A percentile compares a stretch with the other conserved stretches of the same genome.
Conservation (phyloP, 176 grass and related monocot genomes). For the Rhipidocladum racemiflorum region DNA sequence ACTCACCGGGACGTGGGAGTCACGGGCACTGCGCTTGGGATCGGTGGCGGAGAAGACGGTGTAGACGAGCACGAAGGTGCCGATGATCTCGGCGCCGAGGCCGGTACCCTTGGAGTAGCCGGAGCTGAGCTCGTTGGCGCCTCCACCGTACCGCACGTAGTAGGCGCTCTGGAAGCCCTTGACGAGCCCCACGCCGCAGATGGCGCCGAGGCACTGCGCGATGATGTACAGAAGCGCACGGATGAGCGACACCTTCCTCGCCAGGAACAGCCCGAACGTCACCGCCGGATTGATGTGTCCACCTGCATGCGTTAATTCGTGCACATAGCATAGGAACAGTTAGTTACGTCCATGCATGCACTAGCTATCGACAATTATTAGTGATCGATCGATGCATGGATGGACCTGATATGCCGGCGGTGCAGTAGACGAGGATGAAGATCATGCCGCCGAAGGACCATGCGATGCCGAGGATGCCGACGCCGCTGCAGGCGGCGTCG, state of each 20-base stretch:
- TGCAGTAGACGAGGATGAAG: conserved; percentile 75
- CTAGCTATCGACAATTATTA: background rate
- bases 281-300: conserved; percentile 96
- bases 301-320: conserved; percentile 30
- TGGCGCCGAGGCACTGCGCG: conserved; percentile 82
- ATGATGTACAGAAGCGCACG: conserved; percentile 76
- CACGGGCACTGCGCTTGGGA: conserved; percentile 80
- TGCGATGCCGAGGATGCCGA: conserved; percentile 48
- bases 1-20: conserved; percentile 77
- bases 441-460: conserved; percentile 77
- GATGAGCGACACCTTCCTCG: conserved; percentile 77
- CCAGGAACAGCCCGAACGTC: conserved; percentile 87
- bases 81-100: conserved; percentile 88
- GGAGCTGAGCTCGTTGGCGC: conserved; percentile 60
- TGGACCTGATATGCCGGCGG: conserved; percentile 65
- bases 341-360: background rate
- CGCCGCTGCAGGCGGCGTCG: conserved; percentile 56
- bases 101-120: conserved; percentile 84
- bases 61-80: conserved; percentile 97
- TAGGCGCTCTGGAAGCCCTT: conserved; percentile 71
- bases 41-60: conserved; percentile 96
- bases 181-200: conserved; percentile 81
- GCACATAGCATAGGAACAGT: background rate
- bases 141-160: conserved; percentile 63
- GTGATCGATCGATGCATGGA: conserved; percentile 8